phyloP scores from a whole-genome alignment of 345 rosid genomes.

The Physaria fendleri region DNA sequence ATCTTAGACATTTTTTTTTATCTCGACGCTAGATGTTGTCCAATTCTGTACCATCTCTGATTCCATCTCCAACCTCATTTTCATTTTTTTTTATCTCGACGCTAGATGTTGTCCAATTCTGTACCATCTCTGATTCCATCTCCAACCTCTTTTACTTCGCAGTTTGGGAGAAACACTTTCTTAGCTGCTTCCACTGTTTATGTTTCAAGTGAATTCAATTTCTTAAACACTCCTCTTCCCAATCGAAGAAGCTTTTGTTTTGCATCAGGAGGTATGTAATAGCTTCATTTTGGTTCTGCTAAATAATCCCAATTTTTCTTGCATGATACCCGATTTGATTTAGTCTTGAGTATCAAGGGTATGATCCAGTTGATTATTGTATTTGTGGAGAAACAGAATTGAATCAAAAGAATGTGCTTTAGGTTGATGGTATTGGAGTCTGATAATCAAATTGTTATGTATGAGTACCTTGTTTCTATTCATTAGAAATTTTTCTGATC shows the following conservation, averaged over 20 bases:
- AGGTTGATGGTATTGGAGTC: not conserved
- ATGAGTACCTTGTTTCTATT: not conserved
- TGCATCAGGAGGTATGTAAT: conserved; percentile 11
- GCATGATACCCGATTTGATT: not conserved
- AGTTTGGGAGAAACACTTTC: conserved; percentile 22
- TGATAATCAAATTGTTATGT: not conserved
- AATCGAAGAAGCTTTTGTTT: conserved; percentile 24
- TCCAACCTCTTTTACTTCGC: not conserved
- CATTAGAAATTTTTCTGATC: not conserved
- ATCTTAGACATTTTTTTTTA: no score
- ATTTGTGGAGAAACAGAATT: not conserved
- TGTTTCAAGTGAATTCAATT: conserved; percentile 22
- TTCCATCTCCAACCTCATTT: not conserved
- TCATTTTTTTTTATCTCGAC: no score
- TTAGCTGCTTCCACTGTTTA: conserved; percentile 19
- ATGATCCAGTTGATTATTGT: not conserved
- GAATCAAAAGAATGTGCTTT: not conserved
- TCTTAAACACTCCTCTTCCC: conserved; percentile 9
- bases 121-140: not conserved
- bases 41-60: not conserved
- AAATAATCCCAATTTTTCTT: not conserved
- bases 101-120: not conserved
- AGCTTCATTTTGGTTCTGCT: not conserved
- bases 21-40: not conserved
- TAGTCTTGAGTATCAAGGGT: not conserved